Conservation (phyloP, 179 eudicot species). For the Kewa caespitosa region DNA sequence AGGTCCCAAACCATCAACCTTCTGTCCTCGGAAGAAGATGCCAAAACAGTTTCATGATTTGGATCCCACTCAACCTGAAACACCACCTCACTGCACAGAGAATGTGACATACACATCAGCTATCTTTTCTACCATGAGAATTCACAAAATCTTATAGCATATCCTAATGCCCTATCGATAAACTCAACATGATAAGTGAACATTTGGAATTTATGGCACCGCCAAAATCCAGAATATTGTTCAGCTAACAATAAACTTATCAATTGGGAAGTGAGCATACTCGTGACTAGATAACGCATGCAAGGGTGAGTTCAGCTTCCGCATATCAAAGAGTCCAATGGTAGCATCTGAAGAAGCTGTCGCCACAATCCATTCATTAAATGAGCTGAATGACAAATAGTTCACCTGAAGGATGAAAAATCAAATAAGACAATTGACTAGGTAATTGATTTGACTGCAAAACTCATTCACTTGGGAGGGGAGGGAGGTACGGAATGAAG, state of each 20-base stretch:
- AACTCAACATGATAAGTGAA: no score
- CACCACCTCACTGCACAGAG: slow-evolving; percentile 68
- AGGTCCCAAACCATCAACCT: slow-evolving; percentile 99
- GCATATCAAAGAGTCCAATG: slow-evolving; percentile 80
- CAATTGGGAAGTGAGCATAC: slow-evolving; percentile 40
- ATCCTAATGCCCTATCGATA: no score
- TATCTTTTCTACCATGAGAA: neutral
- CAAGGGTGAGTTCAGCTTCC: slow-evolving; percentile 71
- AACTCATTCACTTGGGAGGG: neutral
- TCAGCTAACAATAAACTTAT: neutral
- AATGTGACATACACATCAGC: neutral
- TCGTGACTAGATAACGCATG: slow-evolving; percentile 74
- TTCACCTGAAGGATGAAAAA: slow-evolving; percentile 54
- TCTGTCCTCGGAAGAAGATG: slow-evolving; percentile 90
- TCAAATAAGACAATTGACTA: neutral
- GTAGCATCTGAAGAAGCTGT: slow-evolving; percentile 95
- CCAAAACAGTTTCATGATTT: slow-evolving; percentile 85
- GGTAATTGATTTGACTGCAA: neutral
- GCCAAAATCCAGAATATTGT: no score
- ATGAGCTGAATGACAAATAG: slow-evolving; percentile 82
- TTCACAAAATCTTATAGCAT: neutral
- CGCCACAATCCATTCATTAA: slow-evolving; percentile 83
- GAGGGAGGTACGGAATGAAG: neutral
- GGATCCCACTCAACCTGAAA: slow-evolving; percentile 99
- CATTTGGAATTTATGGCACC: no score